These are phyloP conservation scores for Fusarium torulosum DNA, from an alignment of 2,329 filamentous ascomycete species.

Conservation along the genomic window DNA sequence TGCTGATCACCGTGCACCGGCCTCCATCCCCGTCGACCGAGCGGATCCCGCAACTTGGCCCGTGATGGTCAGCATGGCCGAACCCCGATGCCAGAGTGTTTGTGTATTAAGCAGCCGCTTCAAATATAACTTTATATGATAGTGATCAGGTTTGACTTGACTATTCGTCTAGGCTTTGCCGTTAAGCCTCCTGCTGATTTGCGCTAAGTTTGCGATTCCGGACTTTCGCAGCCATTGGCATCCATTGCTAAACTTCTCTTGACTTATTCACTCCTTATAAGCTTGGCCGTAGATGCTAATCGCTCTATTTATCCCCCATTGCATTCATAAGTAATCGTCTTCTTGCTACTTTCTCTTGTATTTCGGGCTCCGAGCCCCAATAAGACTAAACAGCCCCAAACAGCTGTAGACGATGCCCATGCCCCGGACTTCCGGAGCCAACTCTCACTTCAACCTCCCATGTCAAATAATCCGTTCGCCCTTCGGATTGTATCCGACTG, in stretches of 20 bases:
- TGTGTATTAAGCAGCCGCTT: background rate
- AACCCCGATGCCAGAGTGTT: background rate
- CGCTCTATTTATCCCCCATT: no score
- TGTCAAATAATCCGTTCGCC: constrained; percentile 15
- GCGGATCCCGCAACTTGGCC: constrained; percentile 24
- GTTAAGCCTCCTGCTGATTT: background rate
- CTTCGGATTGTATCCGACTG: background rate
- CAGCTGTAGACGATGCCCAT: background rate
- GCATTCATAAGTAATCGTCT: background rate
- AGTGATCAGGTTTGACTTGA: background rate
- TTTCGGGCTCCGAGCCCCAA: background rate
- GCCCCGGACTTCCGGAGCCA: background rate
- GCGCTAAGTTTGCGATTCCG: no score
- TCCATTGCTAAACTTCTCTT: no score
- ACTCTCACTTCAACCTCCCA: background rate
- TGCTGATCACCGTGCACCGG: constrained; percentile 23
- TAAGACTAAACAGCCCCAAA: background rate
- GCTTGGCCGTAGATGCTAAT: no score
- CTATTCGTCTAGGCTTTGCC: background rate
- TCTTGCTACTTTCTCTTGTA: background rate
- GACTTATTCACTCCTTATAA: no score
- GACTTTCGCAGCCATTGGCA: no score
- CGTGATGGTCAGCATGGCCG: background rate
- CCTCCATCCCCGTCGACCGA: constrained; percentile 45
- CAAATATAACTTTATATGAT: background rate